phyloP scores from a whole-genome alignment of 2,329 filamentous ascomycete genomes.

The Zymoseptoria passerinii region DNA sequence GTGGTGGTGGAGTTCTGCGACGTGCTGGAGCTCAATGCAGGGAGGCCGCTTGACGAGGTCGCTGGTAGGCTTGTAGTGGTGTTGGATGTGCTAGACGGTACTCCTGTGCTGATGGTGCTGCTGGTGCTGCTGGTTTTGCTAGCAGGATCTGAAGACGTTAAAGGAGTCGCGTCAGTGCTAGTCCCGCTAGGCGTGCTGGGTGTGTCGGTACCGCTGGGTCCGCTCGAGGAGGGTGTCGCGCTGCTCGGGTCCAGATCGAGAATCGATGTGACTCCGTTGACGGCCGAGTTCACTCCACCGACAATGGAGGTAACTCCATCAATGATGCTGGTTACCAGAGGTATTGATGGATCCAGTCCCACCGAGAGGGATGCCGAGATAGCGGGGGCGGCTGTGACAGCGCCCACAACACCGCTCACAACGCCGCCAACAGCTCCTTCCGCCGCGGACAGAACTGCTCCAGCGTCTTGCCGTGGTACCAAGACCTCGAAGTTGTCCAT shows the following conservation, averaged over 20 bases:
- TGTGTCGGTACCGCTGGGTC: not conserved
- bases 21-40: not conserved
- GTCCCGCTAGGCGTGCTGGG: too few relatives aligned
- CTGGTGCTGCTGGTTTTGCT: not conserved
- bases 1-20: slow-evolving; percentile 9
- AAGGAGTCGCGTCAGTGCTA: not conserved
- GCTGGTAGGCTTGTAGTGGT: slow-evolving; percentile 1
- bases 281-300: not conserved
- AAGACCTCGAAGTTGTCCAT: slow-evolving; percentile 12
- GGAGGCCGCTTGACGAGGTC: slow-evolving; percentile 5
- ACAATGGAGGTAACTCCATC: not conserved
- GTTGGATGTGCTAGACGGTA: slow-evolving; percentile 1
- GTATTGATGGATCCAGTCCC: not conserved
- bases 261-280: not conserved
- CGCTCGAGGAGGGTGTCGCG: not conserved
- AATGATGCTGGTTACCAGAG: not conserved
- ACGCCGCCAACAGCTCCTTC: not conserved
- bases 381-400: not conserved
- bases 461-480: slow-evolving; percentile 18
- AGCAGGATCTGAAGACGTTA: not conserved
- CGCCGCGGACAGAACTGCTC: not conserved
- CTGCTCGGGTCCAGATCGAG: not conserved
- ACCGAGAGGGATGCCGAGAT: not conserved
- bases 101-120: not conserved
- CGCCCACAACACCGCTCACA: not conserved